Base-by-base conservation (phyloP, 768 basidiomycete genomes). In the Tricholoma terreum region DNA sequence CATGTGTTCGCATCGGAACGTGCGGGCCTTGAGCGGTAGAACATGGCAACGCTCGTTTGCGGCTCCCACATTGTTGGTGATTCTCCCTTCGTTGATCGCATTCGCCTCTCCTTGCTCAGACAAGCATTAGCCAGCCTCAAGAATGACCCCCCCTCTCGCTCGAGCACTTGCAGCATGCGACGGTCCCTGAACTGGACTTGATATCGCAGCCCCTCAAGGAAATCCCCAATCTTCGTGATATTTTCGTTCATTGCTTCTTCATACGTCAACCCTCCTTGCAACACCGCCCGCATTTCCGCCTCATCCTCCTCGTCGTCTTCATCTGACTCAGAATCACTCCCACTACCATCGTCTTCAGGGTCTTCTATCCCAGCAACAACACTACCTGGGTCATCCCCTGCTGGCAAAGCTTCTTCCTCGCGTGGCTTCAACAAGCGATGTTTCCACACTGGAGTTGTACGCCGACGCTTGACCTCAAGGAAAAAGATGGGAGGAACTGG, bases 401-500 rank as follows among this genome's bases (percentile, higher is more conserved):
- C n/a, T 40, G 38, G n/a, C 19, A 17, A 40, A 17, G n/a, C n/a
- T 7, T 45, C 43, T 11, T 57, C 38, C 1, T 56, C 51, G 30
- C 55, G 27, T 34, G 51, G 50, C 57, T 46, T 56, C 55, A 61
- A 60, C 50, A 30, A 45, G 24, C 22, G 11, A 46, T 66, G 65
- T 22, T 55, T 60, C 65, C 63, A 66, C 27, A 64, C 59, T 7
- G 57, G 64, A 19, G 49, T 3, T 24, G 45, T 57, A 17, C 52
- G 54, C 7, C 36, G 48, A 17, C 60, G 57, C 22, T 52, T 48
- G 19, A 34, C 56, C 31, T 65, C 62, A 36, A 61, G 58, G 53
- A 65, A 65, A 50, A 63, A 65, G 19, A 56, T 56, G 4, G 60
- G 34, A 31, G 62, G 62, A 45, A 61, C 62, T 12, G 15, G 55